These are phyloP conservation scores for Cynara cardunculus DNA, from an alignment of 129 eudicot species.

Conservation along the genomic window DNA sequence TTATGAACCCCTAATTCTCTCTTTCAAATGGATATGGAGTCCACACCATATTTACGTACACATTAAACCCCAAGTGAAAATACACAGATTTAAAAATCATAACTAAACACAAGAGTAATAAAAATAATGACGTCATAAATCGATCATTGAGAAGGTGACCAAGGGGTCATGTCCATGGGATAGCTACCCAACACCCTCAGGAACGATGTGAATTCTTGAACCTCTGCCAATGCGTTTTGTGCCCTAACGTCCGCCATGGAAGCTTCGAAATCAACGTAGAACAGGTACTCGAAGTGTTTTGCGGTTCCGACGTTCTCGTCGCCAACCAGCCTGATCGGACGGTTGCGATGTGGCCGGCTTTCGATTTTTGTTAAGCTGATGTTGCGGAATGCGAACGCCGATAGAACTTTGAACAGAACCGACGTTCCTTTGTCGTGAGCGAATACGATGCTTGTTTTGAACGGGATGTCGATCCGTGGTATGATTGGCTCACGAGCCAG, in stretches of 20 bases:
- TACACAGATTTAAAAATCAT: not conserved
- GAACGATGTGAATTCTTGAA: conserved; percentile 90
- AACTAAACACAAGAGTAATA: not conserved
- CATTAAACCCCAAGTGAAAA: not conserved
- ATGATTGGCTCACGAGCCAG: conserved; percentile 91
- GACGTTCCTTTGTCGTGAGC: conserved; percentile 85
- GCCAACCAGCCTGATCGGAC: conserved; percentile 75
- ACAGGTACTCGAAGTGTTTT: conserved; percentile 92
- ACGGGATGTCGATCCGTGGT: conserved; percentile 85
- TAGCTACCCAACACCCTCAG: conserved; percentile 93
- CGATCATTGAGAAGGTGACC: conserved; percentile 55
- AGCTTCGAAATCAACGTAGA: conserved; percentile 91
- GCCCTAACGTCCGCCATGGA: conserved; percentile 97
- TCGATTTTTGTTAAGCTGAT: conserved; percentile 87
- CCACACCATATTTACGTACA: conserved; percentile 29
- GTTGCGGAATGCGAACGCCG: conserved; percentile 88
- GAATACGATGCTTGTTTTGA: conserved; percentile 91
- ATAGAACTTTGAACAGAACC: conserved; percentile 75
- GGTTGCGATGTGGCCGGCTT: conserved; percentile 85
- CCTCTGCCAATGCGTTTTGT: conserved; percentile 89
- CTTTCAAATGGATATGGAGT: not conserved
- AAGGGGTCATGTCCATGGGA: conserved; percentile 96
- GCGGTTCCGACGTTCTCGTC: conserved; percentile 89
- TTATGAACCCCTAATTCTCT: not conserved
- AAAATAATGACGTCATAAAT: conserved; percentile 17